Percentiles rank a stretch among this genome's conserved stretches.
Conservation (phyloP, 768 basidiomycete species). For the Lactarius trivialis region DNA sequence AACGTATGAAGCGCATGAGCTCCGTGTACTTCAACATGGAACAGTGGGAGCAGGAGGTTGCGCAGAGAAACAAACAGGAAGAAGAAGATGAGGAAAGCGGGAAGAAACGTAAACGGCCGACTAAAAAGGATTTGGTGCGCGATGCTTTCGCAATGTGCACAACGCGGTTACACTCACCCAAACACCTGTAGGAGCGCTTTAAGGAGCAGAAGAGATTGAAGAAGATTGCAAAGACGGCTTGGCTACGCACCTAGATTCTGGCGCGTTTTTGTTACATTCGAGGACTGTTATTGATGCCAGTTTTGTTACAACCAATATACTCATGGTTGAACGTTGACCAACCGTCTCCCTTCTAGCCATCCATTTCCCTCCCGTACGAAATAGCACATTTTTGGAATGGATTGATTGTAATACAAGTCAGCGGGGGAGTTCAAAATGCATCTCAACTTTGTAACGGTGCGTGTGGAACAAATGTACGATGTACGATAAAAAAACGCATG, state of each 20-base stretch:
- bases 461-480: neutral
- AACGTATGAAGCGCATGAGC: slow-evolving; percentile 80
- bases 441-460: slow-evolving; percentile 9
- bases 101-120: slow-evolving; percentile 71
- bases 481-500: neutral
- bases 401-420: slow-evolving; percentile 10
- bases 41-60: slow-evolving; percentile 72
- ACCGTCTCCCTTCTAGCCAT: neutral
- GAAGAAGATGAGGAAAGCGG: slow-evolving; percentile 45
- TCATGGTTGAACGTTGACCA: neutral
- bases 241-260: slow-evolving; percentile 57
- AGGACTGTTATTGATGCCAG: slow-evolving; percentile 2
- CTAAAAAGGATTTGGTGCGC: slow-evolving; percentile 79
- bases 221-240: slow-evolving; percentile 85
- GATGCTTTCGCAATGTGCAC: neutral
- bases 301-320: neutral
- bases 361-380: neutral
- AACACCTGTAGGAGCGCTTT: slow-evolving; percentile 60
- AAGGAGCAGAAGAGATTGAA: slow-evolving; percentile 76
- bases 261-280: slow-evolving; percentile 1
- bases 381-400: slow-evolving; percentile 4
- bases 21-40: slow-evolving; percentile 80
- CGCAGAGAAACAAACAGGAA: slow-evolving; percentile 38
- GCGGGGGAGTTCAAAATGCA: slow-evolving; percentile 2
- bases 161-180: slow-evolving; percentile 16